Conservation (phyloP, 768 basidiomycete genomes). For the Lentinula sp. region DNA sequence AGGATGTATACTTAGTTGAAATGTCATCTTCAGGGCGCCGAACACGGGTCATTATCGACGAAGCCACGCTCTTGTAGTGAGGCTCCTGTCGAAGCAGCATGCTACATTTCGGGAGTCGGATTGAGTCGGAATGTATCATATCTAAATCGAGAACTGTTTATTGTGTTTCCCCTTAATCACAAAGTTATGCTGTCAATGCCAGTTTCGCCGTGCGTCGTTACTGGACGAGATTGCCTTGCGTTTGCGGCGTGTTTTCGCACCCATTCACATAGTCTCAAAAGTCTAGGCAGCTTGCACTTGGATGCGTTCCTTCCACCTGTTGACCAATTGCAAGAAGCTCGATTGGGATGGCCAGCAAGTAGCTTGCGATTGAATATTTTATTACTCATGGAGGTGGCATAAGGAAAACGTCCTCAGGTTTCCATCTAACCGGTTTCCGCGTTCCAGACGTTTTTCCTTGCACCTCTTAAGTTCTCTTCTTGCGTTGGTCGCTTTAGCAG, state of each 20-base stretch:
- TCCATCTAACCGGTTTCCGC: background rate
- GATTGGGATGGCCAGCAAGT: background rate
- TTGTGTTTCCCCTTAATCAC: background rate
- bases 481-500: background rate
- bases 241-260: constrained; percentile 5
- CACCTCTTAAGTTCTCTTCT: background rate
- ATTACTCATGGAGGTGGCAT: background rate
- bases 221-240: background rate
- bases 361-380: background rate
- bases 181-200: background rate
- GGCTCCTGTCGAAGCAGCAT: background rate
- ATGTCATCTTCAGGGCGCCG: background rate
- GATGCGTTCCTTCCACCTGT: background rate
- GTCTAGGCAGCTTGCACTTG: background rate
- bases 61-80: background rate
- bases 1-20: background rate
- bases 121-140: background rate
- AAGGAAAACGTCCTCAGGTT: background rate
- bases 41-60: background rate
- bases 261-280: background rate
- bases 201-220: background rate
- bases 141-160: background rate
- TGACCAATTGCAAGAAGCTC: background rate
- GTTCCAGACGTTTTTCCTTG: background rate
- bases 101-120: background rate